These are phyloP conservation scores for Nigrograna mackinnonii DNA, from an alignment of 2,329 filamentous ascomycete genomes.

Conservation along the genomic window DNA sequence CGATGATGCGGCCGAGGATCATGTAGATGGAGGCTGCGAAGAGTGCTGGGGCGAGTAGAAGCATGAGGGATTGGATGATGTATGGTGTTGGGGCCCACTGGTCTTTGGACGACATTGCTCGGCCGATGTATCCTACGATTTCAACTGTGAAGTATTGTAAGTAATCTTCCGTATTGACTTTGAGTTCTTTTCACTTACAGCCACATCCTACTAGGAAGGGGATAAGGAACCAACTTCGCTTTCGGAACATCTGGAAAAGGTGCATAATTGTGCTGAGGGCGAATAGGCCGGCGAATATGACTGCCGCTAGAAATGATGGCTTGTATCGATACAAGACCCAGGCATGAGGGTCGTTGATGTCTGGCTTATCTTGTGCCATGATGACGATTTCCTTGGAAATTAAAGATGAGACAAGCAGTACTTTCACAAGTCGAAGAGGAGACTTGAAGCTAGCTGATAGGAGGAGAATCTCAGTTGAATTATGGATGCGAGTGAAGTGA, in stretches of 20 bases:
- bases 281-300: conserved; percentile 53
- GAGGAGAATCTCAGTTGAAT: no score
- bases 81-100: conserved; percentile 37
- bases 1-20: conserved; percentile 50
- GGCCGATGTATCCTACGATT: conserved; percentile 53
- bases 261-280: conserved; percentile 42
- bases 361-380: conserved; percentile 27
- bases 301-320: conserved; percentile 48
- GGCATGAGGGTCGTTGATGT: conserved; percentile 1
- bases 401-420: no score
- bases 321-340: conserved; percentile 28
- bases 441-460: no score
- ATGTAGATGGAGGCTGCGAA: conserved; percentile 56
- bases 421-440: no score
- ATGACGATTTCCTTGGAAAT: no score
- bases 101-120: conserved; percentile 42
- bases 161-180: no score
- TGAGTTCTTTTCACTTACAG: no score
- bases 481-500: no score
- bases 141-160: conserved; percentile 45
- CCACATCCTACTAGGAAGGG: conserved; percentile 56
- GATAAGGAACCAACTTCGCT: conserved; percentile 54
- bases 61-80: conserved; percentile 48
- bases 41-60: conserved; percentile 52
- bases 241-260: conserved; percentile 41